Base-by-base conservation (phyloP, 2,329 filamentous ascomycete species). In the Aspergillus piperis region DNA sequence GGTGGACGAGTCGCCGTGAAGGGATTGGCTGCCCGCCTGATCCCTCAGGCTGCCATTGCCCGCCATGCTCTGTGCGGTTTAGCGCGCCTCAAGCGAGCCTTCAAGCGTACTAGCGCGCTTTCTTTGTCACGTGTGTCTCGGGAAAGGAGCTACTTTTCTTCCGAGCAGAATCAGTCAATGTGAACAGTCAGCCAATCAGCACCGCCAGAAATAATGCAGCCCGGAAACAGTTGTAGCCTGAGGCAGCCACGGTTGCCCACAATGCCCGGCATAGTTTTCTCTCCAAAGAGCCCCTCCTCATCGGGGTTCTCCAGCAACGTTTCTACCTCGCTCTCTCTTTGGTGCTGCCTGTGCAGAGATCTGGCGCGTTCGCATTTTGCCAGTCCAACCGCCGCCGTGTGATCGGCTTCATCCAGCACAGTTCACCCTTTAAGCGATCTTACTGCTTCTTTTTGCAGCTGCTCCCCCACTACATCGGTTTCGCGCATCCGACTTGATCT, bases 1-100 rank as follows among this genome's bases (percentile, higher is more conserved):
- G 65, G 64, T 61, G 62, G 62, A 61, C 66, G 68, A 72, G 68
- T 71, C 65, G 65, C 68, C 65, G 63, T 60, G 67, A 66, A 68
- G 63, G 64, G 64, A 69, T 67, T 64, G 62, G 54, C 60, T 55
- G 48, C 11, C 44, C 56, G 70, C 73, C 73, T 71, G 61, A 70
- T 57, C 51, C 56, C 49, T 70, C 63, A 73, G 72, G 71, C 72
- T 67, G 17, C 38, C 36, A 65, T 7, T 4, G 19, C 23, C 27
- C 36, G 48, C 64, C 49, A 63, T 58, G 27, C 66, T 56, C 19
- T n/a, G 15, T 61, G 30, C 5, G 54, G 64, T n/a, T 57, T 59
- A 52, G 55, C 23, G 39, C 25, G 25, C 58, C 62, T 42, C 66
- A 70, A 70, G 67, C 67, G 67, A 69, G 65, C 10, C 63, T 53